A percentile compares a stretch with the other conserved stretches of the same genome.
Conservation (phyloP, 2,329 filamentous ascomycete genomes). For the Curvularia hawaiiensis region DNA sequence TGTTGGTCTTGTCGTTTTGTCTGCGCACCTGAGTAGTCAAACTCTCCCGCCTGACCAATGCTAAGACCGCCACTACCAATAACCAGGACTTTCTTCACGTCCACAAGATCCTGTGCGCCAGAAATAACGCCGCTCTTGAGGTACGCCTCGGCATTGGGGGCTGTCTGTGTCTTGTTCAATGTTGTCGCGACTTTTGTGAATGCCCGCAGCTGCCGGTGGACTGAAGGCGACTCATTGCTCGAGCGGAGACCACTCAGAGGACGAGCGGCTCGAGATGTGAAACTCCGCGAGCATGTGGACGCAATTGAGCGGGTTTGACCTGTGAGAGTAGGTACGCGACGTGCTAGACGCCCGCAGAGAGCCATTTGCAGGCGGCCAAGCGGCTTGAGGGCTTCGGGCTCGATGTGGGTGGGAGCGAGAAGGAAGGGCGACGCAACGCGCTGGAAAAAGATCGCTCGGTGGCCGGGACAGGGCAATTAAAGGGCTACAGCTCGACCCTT, state of each 20-base stretch:
- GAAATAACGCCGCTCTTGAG: conserved; percentile 86
- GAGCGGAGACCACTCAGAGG: conserved; percentile 40
- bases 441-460: conserved; percentile 24
- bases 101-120: conserved; percentile 73
- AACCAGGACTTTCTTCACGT: conserved; percentile 96
- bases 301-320: conserved; percentile 39
- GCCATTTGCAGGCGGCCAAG: conserved; percentile 46
- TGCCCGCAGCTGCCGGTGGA: conserved; percentile 44
- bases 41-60: conserved; percentile 97
- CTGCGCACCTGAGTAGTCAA: conserved; percentile 88
- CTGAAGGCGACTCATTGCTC: conserved; percentile 39
- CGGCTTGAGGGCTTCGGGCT: conserved; percentile 41
- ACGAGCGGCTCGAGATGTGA: conserved; percentile 40
- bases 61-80: conserved; percentile 94
- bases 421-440: conserved; percentile 26
- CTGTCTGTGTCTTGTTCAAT: conserved; percentile 62
- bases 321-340: conserved; percentile 46
- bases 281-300: conserved; percentile 37
- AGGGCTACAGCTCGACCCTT: conserved; percentile 38
- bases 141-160: conserved; percentile 84
- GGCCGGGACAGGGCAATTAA: conserved; percentile 35
- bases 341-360: conserved; percentile 50
- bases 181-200: conserved; percentile 45
- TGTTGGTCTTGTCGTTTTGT: neutral
- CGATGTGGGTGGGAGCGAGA: conserved; percentile 23